A percentile compares a stretch with the other conserved stretches of the same genome.
Conservation (phyloP, 2,329 filamentous ascomycete species). For the Salinomyces thailandicus region DNA sequence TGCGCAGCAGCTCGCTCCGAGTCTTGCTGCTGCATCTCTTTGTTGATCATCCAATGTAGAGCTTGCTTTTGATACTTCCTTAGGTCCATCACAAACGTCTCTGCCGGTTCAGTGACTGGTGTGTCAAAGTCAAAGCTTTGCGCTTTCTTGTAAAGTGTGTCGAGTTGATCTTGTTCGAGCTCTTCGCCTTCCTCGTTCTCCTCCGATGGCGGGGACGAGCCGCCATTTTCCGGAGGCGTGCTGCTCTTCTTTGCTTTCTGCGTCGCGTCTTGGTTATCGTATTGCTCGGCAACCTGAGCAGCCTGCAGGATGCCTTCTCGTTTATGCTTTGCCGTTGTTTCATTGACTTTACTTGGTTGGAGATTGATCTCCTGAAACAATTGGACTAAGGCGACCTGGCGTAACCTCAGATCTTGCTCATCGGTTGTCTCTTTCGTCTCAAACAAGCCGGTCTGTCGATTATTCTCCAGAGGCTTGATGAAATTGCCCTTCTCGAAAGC, state of each 20-base stretch:
- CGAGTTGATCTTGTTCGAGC: slow-evolving; percentile 88
- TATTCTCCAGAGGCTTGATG: slow-evolving; percentile 52
- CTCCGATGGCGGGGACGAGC: slow-evolving; percentile 48
- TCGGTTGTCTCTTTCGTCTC: slow-evolving; percentile 78
- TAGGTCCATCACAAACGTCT: slow-evolving; percentile 71
- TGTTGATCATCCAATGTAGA: slow-evolving; percentile 89
- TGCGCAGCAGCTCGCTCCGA: slow-evolving; percentile 47
- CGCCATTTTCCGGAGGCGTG: slow-evolving; percentile 29
- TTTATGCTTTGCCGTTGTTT: slow-evolving; percentile 64
- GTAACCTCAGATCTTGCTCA: slow-evolving; percentile 70
- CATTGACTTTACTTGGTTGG: slow-evolving; percentile 62
- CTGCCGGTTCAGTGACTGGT: slow-evolving; percentile 71
- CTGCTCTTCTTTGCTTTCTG: slow-evolving; percentile 28
- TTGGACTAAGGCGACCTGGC: slow-evolving; percentile 79
- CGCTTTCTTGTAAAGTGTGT: slow-evolving; percentile 87
- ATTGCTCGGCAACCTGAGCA: slow-evolving; percentile 76
- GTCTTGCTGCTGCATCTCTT: slow-evolving; percentile 70
- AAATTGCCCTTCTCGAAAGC: slow-evolving; percentile 61
- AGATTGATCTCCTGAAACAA: slow-evolving; percentile 84
- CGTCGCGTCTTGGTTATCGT: slow-evolving; percentile 48
- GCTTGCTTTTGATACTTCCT: slow-evolving; percentile 94
- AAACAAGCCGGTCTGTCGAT: slow-evolving; percentile 63
- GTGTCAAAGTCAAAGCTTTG: slow-evolving; percentile 95
- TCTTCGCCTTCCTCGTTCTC: slow-evolving; percentile 67
- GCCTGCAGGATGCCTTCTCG: slow-evolving; percentile 75